Conservation (phyloP, 805 yeast genomes). For the Candida xyloterini region DNA sequence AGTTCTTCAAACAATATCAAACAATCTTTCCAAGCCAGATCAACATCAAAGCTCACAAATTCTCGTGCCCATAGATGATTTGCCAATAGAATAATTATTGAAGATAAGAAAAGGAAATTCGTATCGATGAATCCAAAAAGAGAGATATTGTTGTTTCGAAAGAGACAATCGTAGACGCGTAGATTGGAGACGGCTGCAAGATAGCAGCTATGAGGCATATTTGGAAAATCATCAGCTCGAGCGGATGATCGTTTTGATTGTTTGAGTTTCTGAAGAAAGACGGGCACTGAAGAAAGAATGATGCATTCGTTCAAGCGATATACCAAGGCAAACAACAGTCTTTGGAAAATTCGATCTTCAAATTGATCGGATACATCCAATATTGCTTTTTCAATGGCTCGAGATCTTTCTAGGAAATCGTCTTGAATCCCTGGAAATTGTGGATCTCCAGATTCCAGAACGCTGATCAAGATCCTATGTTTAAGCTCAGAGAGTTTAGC, state of each 20-base stretch:
- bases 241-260: not conserved
- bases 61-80: not conserved
- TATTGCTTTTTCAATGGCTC: not conserved
- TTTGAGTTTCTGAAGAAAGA: constrained; percentile 3
- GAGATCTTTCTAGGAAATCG: constrained; percentile 1
- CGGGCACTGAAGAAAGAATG: constrained; percentile 4
- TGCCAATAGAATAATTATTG: constrained; percentile 5
- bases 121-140: constrained; percentile 11
- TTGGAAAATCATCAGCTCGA: not conserved
- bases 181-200: constrained; percentile 8
- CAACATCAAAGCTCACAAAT: not conserved
- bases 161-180: constrained; percentile 3
- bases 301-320: constrained; percentile 10
- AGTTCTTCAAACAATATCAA: constrained; percentile 7
- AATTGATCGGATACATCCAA: not conserved
- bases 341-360: not conserved
- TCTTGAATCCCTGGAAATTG: not conserved
- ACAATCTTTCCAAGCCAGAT: constrained; percentile 2
- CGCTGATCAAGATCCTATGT: not conserved
- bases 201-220: not conserved
- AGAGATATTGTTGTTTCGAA: constrained; percentile 4
- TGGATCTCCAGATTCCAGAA: not conserved
- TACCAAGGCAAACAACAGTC: constrained; percentile 8
- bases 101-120: constrained; percentile 10
- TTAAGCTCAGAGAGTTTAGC: constrained; percentile 3